Evolutionary conservation across 495 filamentous ascomycete genomes (phyloP).

Genomic region (Astrothelium macrocarpum): DNA sequence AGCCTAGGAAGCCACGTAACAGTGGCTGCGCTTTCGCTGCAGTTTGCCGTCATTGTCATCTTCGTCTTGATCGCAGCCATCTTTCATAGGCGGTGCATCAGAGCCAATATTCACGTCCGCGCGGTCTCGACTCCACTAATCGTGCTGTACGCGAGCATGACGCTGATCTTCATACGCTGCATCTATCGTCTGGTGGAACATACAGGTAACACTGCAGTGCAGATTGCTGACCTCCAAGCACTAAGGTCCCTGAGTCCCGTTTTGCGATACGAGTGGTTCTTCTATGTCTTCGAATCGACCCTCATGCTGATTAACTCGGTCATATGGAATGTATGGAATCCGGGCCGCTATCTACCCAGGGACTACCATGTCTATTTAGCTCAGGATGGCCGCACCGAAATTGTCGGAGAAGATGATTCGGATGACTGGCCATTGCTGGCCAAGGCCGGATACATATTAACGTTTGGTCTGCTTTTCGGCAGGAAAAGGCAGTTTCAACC

Average conservation of each 20-base stretch:
- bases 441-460: not conserved
- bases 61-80: slow-evolving; percentile 46
- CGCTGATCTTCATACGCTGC: slow-evolving; percentile 50
- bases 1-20: slow-evolving; percentile 48
- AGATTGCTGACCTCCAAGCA: slow-evolving; percentile 20
- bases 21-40: slow-evolving; percentile 53
- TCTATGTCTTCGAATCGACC: slow-evolving; percentile 58
- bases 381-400: slow-evolving; percentile 54
- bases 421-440: not conserved
- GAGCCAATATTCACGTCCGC: slow-evolving; percentile 39
- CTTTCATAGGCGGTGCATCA: slow-evolving; percentile 51
- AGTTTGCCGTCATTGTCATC: slow-evolving; percentile 48
- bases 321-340: slow-evolving; percentile 50
- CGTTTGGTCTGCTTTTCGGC: not conserved
- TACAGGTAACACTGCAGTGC: slow-evolving; percentile 35
- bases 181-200: slow-evolving; percentile 62
- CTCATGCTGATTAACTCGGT: slow-evolving; percentile 51
- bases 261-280: slow-evolving; percentile 59
- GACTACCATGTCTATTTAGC: slow-evolving; percentile 56
- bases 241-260: slow-evolving; percentile 36
- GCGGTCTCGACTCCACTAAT: slow-evolving; percentile 46
- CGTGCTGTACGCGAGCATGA: slow-evolving; percentile 53
- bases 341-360: slow-evolving; percentile 49
- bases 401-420: slow-evolving; percentile 35
- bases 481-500: not conserved